These are phyloP conservation scores for Penicillium sp. DNA, from an alignment of 2,329 filamentous ascomycete species.

Conservation along the genomic window DNA sequence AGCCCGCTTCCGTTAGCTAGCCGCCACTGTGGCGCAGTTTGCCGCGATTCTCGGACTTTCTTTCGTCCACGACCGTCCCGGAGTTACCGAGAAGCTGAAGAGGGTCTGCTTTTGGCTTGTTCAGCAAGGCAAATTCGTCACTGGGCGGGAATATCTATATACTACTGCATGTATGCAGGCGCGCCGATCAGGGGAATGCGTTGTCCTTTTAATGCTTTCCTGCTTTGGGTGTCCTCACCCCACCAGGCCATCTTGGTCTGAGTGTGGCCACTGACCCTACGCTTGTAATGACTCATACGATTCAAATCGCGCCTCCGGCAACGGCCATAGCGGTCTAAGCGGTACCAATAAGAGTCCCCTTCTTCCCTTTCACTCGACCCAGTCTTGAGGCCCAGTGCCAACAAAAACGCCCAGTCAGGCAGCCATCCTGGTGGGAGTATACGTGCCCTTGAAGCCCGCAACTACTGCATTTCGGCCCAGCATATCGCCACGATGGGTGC, in stretches of 20 bases:
- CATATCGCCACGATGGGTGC: background rate
- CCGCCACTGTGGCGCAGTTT: slow-evolving; percentile 22
- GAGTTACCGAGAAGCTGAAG: slow-evolving; percentile 11
- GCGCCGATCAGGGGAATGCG: background rate
- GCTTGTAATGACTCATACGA: background rate
- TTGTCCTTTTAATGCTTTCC: slow-evolving; percentile 5
- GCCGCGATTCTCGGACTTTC: slow-evolving; percentile 5
- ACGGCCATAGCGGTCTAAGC: background rate
- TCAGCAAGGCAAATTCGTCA: slow-evolving; percentile 5
- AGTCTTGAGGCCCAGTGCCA: background rate
- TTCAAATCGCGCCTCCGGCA: background rate
- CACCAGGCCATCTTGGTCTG: background rate
- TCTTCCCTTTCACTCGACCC: background rate
- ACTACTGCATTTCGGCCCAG: background rate
- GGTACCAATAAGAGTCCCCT: background rate
- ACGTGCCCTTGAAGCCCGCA: background rate
- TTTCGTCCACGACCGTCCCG: slow-evolving; percentile 4
- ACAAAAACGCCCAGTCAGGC: background rate
- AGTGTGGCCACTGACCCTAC: background rate
- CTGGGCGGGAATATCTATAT: slow-evolving; percentile 9
- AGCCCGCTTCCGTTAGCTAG: background rate
- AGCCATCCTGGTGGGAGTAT: background rate
- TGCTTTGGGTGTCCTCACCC: background rate
- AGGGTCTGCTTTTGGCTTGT: background rate
- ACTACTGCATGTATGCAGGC: slow-evolving; percentile 10